A percentile compares a stretch with the other conserved stretches of the same genome.
Evolutionary conservation across 176 grass and related monocot genomes (phyloP).

Genomic region (Cenchrus fungigraminus): DNA sequence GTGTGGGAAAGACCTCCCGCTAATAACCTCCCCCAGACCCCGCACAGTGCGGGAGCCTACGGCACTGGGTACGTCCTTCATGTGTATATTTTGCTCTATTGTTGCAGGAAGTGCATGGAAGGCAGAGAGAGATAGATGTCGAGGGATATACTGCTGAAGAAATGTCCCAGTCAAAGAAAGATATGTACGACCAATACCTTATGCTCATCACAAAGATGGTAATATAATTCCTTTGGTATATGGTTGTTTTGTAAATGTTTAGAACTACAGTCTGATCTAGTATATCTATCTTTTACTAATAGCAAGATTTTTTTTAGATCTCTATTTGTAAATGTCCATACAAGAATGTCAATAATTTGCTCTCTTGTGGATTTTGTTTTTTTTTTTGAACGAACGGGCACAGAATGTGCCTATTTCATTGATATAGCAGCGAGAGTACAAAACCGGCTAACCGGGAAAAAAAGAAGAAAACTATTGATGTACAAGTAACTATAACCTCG

Average conservation of each 20-base stretch:
- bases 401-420: too few relatives aligned
- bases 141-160: conserved; percentile 30
- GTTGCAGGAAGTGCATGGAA: conserved; percentile 49
- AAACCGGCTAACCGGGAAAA: too few relatives aligned
- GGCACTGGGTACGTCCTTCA: not conserved
- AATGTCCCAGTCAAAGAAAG: conserved; percentile 29
- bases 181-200: conserved; percentile 48
- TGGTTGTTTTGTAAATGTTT: not conserved
- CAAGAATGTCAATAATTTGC: not conserved
- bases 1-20: too few relatives aligned
- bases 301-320: not conserved
- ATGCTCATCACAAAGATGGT: conserved; percentile 57
- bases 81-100: not conserved
- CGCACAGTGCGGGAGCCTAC: too few relatives aligned
- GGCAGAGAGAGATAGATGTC: conserved; percentile 44
- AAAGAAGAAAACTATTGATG: too few relatives aligned
- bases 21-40: too few relatives aligned
- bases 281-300: not conserved
- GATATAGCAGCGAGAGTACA: too few relatives aligned
- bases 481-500: too few relatives aligned
- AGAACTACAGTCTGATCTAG: not conserved
- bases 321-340: not conserved
- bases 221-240: not conserved
- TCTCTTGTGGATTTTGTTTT: too few relatives aligned
- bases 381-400: too few relatives aligned